phyloP scores from a whole-genome alignment of 208 protist genomes.

The Wallacemonas sp. region DNA sequence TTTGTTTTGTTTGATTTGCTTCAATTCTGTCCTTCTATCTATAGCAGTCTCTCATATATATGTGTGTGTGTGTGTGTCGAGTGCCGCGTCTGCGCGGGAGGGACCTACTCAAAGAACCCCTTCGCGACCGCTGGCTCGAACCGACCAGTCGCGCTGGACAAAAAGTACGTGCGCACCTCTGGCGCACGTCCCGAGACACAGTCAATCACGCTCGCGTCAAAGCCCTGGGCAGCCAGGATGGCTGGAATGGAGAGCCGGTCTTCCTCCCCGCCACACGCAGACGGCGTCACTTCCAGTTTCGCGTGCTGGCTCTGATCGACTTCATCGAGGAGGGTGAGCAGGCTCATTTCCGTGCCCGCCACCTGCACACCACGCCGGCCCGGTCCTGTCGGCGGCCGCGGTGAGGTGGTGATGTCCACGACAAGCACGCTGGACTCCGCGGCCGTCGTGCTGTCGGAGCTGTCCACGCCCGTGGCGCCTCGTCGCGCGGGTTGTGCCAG shows the following conservation, averaged over 20 bases:
- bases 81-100: too few species aligned
- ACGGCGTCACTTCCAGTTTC: background rate
- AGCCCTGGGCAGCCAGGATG: background rate
- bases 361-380: constrained; percentile 6
- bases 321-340: constrained; percentile 12
- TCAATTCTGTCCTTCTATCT: too few species aligned
- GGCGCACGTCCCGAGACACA: constrained; percentile 26
- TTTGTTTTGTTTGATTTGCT: too few species aligned
- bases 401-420: constrained; percentile 1
- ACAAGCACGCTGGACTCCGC: background rate
- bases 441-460: background rate
- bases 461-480: background rate
- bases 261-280: background rate
- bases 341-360: constrained; percentile 4
- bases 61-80: too few species aligned
- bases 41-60: too few species aligned
- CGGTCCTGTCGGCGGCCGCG: background rate
- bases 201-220: background rate
- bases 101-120: constrained; percentile 46
- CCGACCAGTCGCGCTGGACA: constrained; percentile 42
- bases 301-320: background rate
- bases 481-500: constrained; percentile 3
- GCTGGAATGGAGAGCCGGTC: background rate
- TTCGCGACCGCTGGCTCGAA: constrained; percentile 47
- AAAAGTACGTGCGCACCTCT: constrained; percentile 51